Evolutionary conservation across 1,284 basidiomycete genomes (phyloP).

Genomic region (Rhodotorula sp.): DNA sequence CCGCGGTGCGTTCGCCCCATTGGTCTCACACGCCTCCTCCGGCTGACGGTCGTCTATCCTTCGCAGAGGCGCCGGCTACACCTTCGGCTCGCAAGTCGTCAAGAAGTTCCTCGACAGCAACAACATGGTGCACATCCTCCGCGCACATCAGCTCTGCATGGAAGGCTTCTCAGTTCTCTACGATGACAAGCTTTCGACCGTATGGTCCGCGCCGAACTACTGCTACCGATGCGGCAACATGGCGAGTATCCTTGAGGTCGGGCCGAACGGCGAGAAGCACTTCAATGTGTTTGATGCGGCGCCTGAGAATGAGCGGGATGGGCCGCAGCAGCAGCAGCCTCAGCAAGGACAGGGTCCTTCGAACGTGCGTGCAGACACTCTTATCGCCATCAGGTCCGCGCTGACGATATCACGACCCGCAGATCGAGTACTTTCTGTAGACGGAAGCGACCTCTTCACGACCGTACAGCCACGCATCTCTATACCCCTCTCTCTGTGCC

Average conservation of each 20-base stretch:
- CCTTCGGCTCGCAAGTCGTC: conserved; percentile 97
- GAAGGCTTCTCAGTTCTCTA: conserved; percentile 95
- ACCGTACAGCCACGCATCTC: background rate
- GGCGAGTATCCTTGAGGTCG: conserved; percentile 93
- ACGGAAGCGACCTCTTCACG: too few species aligned
- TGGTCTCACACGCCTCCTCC: conserved; percentile 13
- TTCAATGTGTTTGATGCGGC: conserved; percentile 99
- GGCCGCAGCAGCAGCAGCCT: conserved; percentile 36
- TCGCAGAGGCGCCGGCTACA: conserved; percentile 91
- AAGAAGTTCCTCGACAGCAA: conserved; percentile 94
- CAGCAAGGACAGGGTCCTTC: background rate
- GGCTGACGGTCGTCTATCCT: conserved; percentile 20
- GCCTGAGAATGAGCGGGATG: conserved; percentile 79
- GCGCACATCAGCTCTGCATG: conserved; percentile 99
- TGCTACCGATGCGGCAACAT: conserved; percentile 98
- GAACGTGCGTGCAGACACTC: background rate
- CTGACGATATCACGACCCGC: background rate
- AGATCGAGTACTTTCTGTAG: conserved; percentile 37
- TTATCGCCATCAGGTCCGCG: background rate
- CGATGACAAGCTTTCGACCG: conserved; percentile 90
- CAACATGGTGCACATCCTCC: conserved; percentile 93
- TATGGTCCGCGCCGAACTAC: conserved; percentile 99
- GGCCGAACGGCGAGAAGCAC: conserved; percentile 81
- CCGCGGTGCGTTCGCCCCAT: conserved; percentile 64
- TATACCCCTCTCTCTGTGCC: background rate